A percentile compares a stretch with the other conserved stretches of the same genome.
phyloP scores from a whole-genome alignment of 2,329 filamentous ascomycete genomes.

The Fusarium piperis region DNA sequence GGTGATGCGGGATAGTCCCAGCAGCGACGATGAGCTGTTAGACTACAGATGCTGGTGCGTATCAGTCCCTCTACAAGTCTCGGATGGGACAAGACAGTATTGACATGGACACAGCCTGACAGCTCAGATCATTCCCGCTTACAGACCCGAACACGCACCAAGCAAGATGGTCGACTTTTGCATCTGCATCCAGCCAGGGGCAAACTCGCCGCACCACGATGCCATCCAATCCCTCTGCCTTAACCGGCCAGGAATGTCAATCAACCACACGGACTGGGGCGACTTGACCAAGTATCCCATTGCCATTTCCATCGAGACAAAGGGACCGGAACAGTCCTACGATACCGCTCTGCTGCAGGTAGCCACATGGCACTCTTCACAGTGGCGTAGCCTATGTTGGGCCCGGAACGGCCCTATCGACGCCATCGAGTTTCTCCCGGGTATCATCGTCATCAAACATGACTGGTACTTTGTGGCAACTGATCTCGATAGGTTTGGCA shows the following conservation, averaged over 20 bases:
- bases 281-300: conserved; percentile 6
- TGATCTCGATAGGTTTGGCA: not conserved
- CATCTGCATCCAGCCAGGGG: conserved; percentile 1
- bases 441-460: conserved; percentile 4
- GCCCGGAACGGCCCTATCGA: not conserved
- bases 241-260: not conserved
- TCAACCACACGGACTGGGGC: conserved; percentile 7
- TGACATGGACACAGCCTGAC: not conserved
- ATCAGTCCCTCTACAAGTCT: not conserved
- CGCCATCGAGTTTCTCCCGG: not conserved
- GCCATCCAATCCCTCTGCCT: not conserved
- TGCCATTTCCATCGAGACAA: not conserved
- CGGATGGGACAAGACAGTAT: not conserved
- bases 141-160: not conserved
- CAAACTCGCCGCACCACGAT: not conserved
- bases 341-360: conserved; percentile 5
- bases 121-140: not conserved
- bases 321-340: not conserved
- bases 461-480: conserved; percentile 8
- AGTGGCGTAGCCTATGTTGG: not conserved
- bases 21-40: not conserved
- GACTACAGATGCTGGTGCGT: not conserved
- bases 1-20: not conserved
- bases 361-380: conserved; percentile 3
- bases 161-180: conserved; percentile 11